Conservation (phyloP, 2,329 filamentous ascomycete genomes). For the Xylaria digitata region DNA sequence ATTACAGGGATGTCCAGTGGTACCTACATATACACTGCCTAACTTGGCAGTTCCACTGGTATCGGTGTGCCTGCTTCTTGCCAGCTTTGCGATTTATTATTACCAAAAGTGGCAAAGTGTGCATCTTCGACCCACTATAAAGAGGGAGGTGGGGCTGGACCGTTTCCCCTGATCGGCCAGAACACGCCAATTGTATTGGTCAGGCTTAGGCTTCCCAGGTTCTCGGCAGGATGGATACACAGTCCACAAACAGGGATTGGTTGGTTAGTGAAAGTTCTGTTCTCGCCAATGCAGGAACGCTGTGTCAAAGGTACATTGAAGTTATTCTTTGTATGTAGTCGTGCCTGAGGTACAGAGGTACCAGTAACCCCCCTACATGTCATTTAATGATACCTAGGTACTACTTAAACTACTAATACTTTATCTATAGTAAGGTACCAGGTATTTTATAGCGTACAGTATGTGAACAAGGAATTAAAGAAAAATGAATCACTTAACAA, state of each 20-base stretch:
- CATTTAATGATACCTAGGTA: too few species aligned
- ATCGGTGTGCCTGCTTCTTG: conserved; percentile 17
- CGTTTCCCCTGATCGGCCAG: conserved; percentile 20
- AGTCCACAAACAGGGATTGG: not conserved
- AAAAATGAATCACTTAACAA: too few species aligned
- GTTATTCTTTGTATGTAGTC: too few species aligned
- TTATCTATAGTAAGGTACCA: too few species aligned
- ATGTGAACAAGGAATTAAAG: too few species aligned
- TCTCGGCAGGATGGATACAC: conserved; percentile 20
- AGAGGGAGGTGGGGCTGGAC: conserved; percentile 11
- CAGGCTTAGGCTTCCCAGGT: conserved; percentile 8
- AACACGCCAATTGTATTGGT: conserved; percentile 10
- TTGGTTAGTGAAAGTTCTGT: not conserved
- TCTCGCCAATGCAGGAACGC: conserved; percentile 30
- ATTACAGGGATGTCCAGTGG: not conserved
- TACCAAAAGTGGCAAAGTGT: conserved; percentile 21
- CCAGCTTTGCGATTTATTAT: conserved; percentile 12
- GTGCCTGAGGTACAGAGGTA: too few species aligned
- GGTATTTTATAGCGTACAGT: too few species aligned
- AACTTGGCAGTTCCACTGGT: conserved; percentile 26
- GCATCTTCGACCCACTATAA: conserved; percentile 1
- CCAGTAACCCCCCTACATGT: too few species aligned
- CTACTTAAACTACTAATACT: too few species aligned
- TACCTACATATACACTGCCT: not conserved
- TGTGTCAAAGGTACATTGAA: not conserved